Evolutionary conservation across 139 green algal species (phyloP).

Genomic region (Gonium pectorale): DNA sequence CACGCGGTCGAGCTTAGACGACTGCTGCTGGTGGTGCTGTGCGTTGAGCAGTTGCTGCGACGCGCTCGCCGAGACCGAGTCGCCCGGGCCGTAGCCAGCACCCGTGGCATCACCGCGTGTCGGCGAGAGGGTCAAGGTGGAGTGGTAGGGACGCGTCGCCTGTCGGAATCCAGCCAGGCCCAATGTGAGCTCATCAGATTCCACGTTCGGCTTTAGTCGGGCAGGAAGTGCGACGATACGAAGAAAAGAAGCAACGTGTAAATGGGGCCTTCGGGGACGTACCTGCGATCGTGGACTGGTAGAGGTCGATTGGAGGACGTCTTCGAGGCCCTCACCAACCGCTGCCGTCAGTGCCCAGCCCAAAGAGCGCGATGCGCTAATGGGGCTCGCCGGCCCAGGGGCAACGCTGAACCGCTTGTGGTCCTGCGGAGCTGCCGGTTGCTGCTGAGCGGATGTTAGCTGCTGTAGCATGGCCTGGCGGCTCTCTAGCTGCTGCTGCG

Average conservation of each 20-base stretch:
- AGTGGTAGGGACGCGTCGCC: conserved; percentile 27
- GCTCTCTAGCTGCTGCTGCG: conserved; percentile 43
- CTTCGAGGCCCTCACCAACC: not conserved
- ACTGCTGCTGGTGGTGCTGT: conserved; percentile 17
- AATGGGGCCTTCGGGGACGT: too few species aligned
- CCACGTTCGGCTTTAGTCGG: too few species aligned
- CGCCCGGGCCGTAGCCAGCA: too few species aligned
- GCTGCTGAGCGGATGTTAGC: conserved; percentile 14
- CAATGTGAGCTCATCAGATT: too few species aligned
- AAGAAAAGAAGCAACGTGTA: too few species aligned
- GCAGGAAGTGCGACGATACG: too few species aligned
- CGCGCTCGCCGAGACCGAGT: not conserved
- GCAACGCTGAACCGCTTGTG: too few species aligned
- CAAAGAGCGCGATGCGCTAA: not conserved
- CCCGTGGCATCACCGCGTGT: not conserved
- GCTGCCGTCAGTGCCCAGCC: not conserved
- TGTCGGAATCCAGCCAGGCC: too few species aligned
- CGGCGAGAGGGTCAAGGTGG: conserved; percentile 5
- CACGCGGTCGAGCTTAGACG: conserved; percentile 37
- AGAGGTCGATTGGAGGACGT: not conserved
- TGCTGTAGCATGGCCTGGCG: conserved; percentile 27
- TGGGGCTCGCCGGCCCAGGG: not conserved
- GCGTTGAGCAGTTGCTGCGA: not conserved
- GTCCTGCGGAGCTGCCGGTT: too few species aligned
- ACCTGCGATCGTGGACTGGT: conserved; percentile 30